phyloP scores from a whole-genome alignment of 1,284 basidiomycete species.

The Ustilago sp. region DNA sequence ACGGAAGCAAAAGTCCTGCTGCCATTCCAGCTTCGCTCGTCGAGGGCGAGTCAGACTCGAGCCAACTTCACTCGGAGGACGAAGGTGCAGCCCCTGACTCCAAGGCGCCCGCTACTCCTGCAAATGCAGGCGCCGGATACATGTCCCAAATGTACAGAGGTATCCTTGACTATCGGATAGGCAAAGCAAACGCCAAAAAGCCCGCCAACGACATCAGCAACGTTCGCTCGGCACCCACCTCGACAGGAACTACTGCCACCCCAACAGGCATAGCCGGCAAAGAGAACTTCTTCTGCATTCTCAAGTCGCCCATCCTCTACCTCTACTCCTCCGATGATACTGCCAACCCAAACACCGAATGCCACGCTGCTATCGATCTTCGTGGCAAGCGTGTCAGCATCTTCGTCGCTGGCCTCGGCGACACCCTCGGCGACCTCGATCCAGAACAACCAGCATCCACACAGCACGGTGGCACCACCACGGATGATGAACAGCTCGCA shows the following conservation, averaged over 20 bases:
- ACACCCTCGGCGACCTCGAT: conserved; percentile 60
- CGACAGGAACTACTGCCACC: conserved; percentile 12
- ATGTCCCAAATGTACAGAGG: conserved; percentile 64
- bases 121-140: conserved; percentile 44
- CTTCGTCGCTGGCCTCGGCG: conserved; percentile 58
- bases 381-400: conserved; percentile 65
- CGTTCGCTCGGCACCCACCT: conserved; percentile 13
- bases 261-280: conserved; percentile 41
- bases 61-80: conserved; percentile 24
- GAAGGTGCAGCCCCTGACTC: conserved; percentile 12
- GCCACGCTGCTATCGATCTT: conserved; percentile 65
- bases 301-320: conserved; percentile 66
- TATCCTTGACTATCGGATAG: conserved; percentile 59
- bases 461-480: conserved; percentile 12
- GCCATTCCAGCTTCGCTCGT: conserved; percentile 29
- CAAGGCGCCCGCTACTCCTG: neutral
- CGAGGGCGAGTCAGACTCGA: conserved; percentile 31
- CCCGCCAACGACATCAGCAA: conserved; percentile 10
- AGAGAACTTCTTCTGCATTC: conserved; percentile 62
- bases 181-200: conserved; percentile 23
- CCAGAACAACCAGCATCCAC: conserved; percentile 10
- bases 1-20: conserved; percentile 7
- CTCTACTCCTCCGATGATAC: conserved; percentile 64
- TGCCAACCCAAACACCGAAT: conserved; percentile 58
- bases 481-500: conserved; percentile 22